These are phyloP conservation scores for Cladosporium colombiae DNA, from an alignment of 2,329 filamentous ascomycete species.

Conservation along the genomic window DNA sequence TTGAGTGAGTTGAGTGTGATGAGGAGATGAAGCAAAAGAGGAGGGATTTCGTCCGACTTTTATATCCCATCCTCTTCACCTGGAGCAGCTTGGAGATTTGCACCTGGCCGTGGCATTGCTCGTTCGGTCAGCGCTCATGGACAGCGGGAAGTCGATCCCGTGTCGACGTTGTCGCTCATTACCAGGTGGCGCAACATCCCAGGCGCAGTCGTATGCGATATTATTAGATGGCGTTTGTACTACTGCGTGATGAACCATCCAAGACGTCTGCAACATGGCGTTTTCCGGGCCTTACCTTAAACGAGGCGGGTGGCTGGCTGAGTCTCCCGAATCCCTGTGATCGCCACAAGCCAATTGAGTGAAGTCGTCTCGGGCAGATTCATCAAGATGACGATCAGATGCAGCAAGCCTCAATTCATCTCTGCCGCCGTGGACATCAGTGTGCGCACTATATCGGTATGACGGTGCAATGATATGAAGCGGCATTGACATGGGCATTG, in stretches of 20 bases:
- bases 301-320: not conserved
- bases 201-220: not conserved
- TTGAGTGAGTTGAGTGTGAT: constrained; percentile 1
- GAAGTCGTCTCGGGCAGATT: too few relatives aligned
- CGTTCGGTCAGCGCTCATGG: not conserved
- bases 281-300: not conserved
- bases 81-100: not conserved
- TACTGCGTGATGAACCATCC: not conserved
- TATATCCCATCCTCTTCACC: not conserved
- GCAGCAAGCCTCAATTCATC: not conserved
- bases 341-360: not conserved
- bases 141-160: not conserved
- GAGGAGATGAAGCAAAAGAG: constrained; percentile 5
- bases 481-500: not conserved
- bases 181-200: not conserved
- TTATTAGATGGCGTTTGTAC: not conserved
- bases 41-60: not conserved
- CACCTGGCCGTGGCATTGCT: not conserved
- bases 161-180: not conserved
- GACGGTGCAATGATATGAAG: not conserved
- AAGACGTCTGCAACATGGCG: not conserved
- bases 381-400: not conserved
- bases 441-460: not conserved
- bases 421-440: not conserved
- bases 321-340: not conserved